These are phyloP conservation scores for Cercospora sp. DNA, from an alignment of 2,329 filamentous ascomycete genomes.

Conservation along the genomic window DNA sequence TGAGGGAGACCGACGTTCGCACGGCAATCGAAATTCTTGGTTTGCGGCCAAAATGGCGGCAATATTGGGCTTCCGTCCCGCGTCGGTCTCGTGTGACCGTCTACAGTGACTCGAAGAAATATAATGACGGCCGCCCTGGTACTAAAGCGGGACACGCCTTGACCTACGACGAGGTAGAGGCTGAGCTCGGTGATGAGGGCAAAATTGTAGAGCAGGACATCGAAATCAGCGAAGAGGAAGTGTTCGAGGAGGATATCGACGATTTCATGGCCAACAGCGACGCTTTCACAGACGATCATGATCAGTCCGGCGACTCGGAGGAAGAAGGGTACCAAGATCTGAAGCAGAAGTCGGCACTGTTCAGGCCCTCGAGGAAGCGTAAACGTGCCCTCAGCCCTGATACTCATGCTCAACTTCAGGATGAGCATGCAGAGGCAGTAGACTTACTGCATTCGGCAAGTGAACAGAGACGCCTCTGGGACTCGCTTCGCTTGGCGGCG, in stretches of 20 bases:
- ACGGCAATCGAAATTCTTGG: slow-evolving; percentile 58
- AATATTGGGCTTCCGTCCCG: slow-evolving; percentile 56
- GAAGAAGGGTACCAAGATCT: too few species aligned
- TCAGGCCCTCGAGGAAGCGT: not conserved
- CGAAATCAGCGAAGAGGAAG: slow-evolving; percentile 45
- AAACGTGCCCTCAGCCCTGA: not conserved
- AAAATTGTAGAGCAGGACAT: slow-evolving; percentile 42
- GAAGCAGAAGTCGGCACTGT: not conserved
- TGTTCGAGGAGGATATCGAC: slow-evolving; percentile 17
- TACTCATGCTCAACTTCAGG: not conserved
- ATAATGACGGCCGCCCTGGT: slow-evolving; percentile 31
- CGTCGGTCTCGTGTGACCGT: slow-evolving; percentile 57
- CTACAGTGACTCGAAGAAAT: slow-evolving; percentile 38
- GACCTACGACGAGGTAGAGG: slow-evolving; percentile 47
- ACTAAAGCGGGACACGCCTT: slow-evolving; percentile 33
- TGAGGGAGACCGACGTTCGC: slow-evolving; percentile 51
- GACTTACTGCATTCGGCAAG: not conserved
- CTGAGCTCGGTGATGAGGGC: slow-evolving; percentile 40
- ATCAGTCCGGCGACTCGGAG: not conserved
- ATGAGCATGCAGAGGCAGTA: not conserved
- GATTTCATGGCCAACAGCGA: slow-evolving; percentile 23
- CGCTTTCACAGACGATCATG: slow-evolving; percentile 16
- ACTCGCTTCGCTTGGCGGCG: not conserved
- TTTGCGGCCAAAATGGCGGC: slow-evolving; percentile 48
- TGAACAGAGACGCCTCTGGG: not conserved